Evolutionary conservation across 805 yeast species (phyloP).

Genomic region (Wickerhamomyces xylosicus): DNA sequence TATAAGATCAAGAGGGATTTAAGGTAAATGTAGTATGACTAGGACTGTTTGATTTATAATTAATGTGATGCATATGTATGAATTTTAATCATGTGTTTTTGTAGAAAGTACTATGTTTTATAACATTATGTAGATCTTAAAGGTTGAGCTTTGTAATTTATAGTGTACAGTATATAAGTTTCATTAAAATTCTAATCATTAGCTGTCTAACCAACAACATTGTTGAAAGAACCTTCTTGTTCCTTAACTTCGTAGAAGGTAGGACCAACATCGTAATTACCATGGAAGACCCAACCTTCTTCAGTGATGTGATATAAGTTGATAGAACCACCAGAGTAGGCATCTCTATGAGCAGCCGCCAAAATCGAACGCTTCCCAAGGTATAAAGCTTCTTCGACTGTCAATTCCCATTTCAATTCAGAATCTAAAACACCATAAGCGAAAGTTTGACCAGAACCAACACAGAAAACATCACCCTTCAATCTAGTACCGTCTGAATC

Average conservation of each 20-base stretch:
- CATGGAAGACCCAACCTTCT: constrained; percentile 91
- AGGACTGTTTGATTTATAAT: no score
- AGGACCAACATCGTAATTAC: constrained; percentile 87
- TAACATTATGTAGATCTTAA: no score
- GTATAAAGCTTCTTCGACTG: constrained; percentile 88
- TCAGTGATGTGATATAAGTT: constrained; percentile 90
- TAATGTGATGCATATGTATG: no score
- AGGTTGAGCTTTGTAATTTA: no score
- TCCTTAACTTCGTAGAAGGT: constrained; percentile 88
- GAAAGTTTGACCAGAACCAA: constrained; percentile 98
- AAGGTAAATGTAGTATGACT: no score
- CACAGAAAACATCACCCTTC: constrained; percentile 92
- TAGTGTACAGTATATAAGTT: not conserved
- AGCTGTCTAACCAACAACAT: constrained; percentile 36
- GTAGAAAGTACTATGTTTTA: no score
- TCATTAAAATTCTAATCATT: not conserved
- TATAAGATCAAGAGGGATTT: no score
- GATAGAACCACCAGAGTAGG: constrained; percentile 93
- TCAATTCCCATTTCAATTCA: constrained; percentile 82
- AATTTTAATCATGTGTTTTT: no score
- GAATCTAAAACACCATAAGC: constrained; percentile 97
- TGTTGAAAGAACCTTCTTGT: constrained; percentile 81
- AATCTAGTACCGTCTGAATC: constrained; percentile 96
- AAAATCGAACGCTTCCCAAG: constrained; percentile 91
- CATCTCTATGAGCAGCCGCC: constrained; percentile 98